Evolutionary conservation across 768 basidiomycete genomes (phyloP).

Genomic region (Boletus rex-veris): DNA sequence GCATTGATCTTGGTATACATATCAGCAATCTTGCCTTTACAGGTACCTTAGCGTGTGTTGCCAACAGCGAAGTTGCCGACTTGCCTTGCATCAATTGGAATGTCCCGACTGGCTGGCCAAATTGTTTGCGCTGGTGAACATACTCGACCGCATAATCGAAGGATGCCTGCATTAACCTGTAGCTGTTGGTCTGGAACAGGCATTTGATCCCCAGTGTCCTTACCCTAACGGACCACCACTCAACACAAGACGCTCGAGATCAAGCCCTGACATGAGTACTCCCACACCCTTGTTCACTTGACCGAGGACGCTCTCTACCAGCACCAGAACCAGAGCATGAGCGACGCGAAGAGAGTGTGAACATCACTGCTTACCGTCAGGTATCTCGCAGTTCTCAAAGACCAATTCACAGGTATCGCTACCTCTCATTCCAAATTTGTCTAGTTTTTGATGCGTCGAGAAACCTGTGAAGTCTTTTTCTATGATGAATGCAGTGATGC

Average conservation of each 20-base stretch:
- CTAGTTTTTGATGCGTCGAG: constrained; percentile 85
- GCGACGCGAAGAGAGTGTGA: neutral
- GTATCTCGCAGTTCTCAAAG: constrained; percentile 87
- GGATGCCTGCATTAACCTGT: constrained; percentile 87
- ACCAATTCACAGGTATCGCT: constrained; percentile 93
- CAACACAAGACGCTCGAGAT: constrained; percentile 87
- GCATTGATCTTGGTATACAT: constrained; percentile 95
- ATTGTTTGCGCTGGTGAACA: constrained; percentile 91
- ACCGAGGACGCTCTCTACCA: constrained; percentile 79
- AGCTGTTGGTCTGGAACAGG: constrained; percentile 2
- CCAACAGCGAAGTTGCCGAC: neutral
- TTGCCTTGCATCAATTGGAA: constrained; percentile 96
- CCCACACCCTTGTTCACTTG: constrained; percentile 72
- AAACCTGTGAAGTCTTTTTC: constrained; percentile 81
- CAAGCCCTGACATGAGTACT: constrained; percentile 93
- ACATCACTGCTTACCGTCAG: constrained; percentile 57
- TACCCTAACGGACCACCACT: constrained; percentile 91
- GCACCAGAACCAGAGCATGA: neutral
- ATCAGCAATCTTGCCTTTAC: constrained; percentile 74
- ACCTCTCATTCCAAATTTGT: constrained; percentile 96
- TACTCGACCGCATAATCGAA: constrained; percentile 87
- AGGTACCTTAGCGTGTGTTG: neutral
- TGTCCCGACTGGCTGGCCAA: constrained; percentile 80
- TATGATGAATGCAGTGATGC: constrained; percentile 89
- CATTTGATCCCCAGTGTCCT: constrained; percentile 10